Base-by-base conservation (phyloP, 306 rosid species). In the Neltuma alba region DNA sequence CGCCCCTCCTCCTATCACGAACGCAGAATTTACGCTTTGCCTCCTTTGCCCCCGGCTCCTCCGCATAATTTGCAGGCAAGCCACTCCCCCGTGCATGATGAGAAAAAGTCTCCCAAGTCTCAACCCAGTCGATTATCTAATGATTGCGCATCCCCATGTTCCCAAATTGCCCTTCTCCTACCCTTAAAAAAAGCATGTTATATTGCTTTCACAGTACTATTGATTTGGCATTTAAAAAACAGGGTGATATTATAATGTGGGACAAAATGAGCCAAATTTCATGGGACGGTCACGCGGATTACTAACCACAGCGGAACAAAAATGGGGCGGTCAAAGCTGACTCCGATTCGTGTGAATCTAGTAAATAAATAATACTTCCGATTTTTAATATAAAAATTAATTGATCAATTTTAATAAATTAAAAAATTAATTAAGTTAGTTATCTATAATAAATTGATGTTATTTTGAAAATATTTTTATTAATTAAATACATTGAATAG, bases 311-410 rank as follows among this genome's bases (percentile, higher is more conserved):
- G n/a, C n/a, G n/a, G 8, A 34, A 38, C 0, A 12, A 40, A 13
- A 68, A 13, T 23, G 80, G 30, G n/a, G 74, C 54, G 28, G 81
- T 76, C 60, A 76, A 27, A 66, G 30, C 30, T 2, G 9, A 47
- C 52, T 33, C 34, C 62, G 5, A 31, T 3, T 28, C 4, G 18
- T 20, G 61, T 3, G 61, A 18, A 64, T 8, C 41, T 28, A 27
- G n/a, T n/a, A n/a, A n/a, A n/a, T n/a, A n/a, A n/a, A n/a, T n/a
- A n/a, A n/a, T n/a, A n/a, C n/a, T n/a, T n/a, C n/a, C n/a, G n/a
- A n/a, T n/a, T n/a, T n/a, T n/a, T n/a, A n/a, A n/a, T n/a, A n/a
- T n/a, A n/a, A n/a, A n/a, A n/a, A n/a, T n/a, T n/a, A n/a, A n/a
- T n/a, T n/a, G n/a, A n/a, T n/a, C n/a, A n/a, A n/a, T n/a, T n/a